Conservation (phyloP, 2,329 filamentous ascomycete genomes). For the Aspergillus novoparasiticus region DNA sequence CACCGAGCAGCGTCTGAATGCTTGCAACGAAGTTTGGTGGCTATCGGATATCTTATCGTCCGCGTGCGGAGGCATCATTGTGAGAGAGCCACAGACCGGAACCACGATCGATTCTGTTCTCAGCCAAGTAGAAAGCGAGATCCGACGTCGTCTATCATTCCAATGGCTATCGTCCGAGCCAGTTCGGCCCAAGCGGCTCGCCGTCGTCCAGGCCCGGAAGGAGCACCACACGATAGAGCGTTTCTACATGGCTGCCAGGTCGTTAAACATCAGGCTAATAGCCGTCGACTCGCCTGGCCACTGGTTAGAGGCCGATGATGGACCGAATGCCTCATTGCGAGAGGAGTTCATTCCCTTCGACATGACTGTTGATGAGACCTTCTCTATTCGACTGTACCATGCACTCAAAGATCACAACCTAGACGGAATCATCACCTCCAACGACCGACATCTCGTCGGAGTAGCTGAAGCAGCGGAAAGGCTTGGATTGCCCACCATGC, state of each 20-base stretch:
- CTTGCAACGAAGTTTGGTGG: too few species aligned
- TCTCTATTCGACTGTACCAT: not conserved
- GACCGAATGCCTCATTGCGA: not conserved
- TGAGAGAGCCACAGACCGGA: too few species aligned
- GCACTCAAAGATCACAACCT: not conserved
- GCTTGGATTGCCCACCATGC: not conserved
- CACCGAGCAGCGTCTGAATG: not conserved
- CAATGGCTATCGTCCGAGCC: too few species aligned
- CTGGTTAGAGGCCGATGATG: not conserved
- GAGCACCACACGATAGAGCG: not conserved
- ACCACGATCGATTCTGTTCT: too few species aligned
- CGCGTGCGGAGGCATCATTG: not conserved
- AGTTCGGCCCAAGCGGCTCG: too few species aligned
- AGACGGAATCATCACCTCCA: not conserved
- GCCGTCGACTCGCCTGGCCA: not conserved
- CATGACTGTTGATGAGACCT: not conserved
- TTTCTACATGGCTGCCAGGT: not conserved
- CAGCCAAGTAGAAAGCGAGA: too few species aligned
- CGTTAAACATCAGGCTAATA: not conserved
- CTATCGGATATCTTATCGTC: not conserved
- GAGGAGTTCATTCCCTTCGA: not conserved
- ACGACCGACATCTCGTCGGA: not conserved
- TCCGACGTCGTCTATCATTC: too few species aligned
- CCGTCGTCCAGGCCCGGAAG: not conserved
- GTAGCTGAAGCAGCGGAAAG: not conserved